Evolutionary conservation across 352 stramenopile species (phyloP).

Genomic region (Pythium monospermum): DNA sequence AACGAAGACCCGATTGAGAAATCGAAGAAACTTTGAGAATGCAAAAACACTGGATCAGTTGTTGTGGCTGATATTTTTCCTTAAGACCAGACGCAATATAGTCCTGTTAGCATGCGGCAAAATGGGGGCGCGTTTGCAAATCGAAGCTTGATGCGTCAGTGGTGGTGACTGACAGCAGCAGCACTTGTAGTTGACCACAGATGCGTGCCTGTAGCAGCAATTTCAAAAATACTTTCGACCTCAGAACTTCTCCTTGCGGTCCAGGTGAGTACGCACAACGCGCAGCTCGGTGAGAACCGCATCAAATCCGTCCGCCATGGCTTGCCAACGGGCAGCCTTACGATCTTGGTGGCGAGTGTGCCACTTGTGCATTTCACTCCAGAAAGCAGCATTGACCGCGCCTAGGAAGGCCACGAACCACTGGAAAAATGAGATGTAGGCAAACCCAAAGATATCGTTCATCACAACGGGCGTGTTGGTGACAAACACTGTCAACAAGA

Average conservation of each 20-base stretch:
- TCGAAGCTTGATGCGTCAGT: too few species aligned
- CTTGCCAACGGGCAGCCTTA: conserved; percentile 27
- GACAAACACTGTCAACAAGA: conserved; percentile 48
- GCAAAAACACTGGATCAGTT: too few species aligned
- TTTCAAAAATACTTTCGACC: too few species aligned
- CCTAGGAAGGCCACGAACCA: conserved; percentile 37
- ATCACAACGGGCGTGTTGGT: conserved; percentile 51
- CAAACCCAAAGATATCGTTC: conserved; percentile 61
- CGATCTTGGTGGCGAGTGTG: conserved; percentile 35
- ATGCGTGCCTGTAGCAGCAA: too few species aligned
- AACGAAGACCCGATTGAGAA: too few species aligned
- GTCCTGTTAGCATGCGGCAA: too few species aligned
- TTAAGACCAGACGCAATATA: too few species aligned
- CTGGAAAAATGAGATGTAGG: conserved; percentile 60
- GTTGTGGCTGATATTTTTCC: too few species aligned
- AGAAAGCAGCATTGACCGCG: conserved; percentile 48
- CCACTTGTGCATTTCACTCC: conserved; percentile 52
- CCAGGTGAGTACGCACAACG: conserved; percentile 7
- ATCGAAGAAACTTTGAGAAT: too few species aligned
- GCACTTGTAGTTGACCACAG: too few species aligned
- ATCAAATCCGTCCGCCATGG: conserved; percentile 39
- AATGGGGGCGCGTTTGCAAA: too few species aligned
- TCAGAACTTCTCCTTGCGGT: conserved; percentile 11
- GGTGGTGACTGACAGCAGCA: too few species aligned
- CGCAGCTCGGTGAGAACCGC: conserved; percentile 21